Base-by-base conservation (phyloP, 805 yeast genomes). In the Cyberlindnera galapagoensis region DNA sequence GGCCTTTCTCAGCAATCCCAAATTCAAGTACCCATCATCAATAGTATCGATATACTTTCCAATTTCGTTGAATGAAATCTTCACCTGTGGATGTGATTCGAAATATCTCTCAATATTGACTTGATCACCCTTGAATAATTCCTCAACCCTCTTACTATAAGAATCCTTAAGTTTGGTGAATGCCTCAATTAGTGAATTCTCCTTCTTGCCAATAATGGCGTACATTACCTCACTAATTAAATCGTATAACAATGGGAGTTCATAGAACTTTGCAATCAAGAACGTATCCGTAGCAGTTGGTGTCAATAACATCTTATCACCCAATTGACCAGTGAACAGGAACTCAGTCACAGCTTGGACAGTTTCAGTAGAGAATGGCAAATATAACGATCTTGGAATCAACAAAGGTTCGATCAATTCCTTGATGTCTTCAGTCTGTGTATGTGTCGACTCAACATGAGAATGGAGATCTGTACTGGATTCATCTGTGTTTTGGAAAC, bases 271-370 rank as follows among this genome's bases (percentile, higher is more conserved):
- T 3, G 88, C 67, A 47, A 78, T 64, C 21, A 76, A 52, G 42
- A 81, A 60, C 28, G 76, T 65, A 42, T 80, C 86, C 24, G 80
- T 62, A 0, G 81, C 71, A 0, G 82, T 76, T 0, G 92, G 90
- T 2, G 71, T 62, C 24, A 82, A 56, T n/a, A 67, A 56, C 90
- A 90, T 81, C 44, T 71, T 77, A 33, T 78, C 74, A 17, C 85
- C 85, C 15, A 83, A 72, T 53, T 81, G 87, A 2, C 92, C 94
- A 5, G 88, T 82, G 47, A 78, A 80, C 34, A 83, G 62, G 51
- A 75, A 83, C 49, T 82, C 92, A 18, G 78, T 62, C 42, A 81
- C 70, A 3, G 86, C 86, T 35, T 66, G 66, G 11, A 80, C 72
- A 0, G 85, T 71, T 1, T 60, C 51, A 1, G 79, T 74, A 3